Evolutionary conservation across 805 yeast species (phyloP).

Genomic region (Ogataea populi-albae): DNA sequence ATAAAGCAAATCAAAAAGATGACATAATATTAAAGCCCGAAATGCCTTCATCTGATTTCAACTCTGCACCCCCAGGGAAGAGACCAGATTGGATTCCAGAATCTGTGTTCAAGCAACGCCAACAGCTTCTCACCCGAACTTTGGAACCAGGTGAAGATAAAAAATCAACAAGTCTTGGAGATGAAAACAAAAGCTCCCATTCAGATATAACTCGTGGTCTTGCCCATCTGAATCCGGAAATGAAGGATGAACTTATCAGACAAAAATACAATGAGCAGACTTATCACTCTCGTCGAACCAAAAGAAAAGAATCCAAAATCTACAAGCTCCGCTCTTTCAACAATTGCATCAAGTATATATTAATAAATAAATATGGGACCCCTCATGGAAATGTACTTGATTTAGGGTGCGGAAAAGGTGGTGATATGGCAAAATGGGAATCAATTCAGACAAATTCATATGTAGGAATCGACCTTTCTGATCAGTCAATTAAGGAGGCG

Average conservation of each 20-base stretch:
- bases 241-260: conserved; percentile 65
- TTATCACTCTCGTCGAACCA: conserved; percentile 55
- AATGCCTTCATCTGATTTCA: no score
- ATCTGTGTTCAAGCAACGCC: conserved; percentile 24
- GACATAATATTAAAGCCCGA: no score
- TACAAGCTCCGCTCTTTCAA: conserved; percentile 85
- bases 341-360: conserved; percentile 84
- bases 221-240: conserved; percentile 31
- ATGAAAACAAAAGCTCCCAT: no score
- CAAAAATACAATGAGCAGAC: conserved; percentile 86
- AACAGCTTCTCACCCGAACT: conserved; percentile 16
- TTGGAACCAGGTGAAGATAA: no score
- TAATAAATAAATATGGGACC: conserved; percentile 66
- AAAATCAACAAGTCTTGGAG: no score
- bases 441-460: conserved; percentile 69
- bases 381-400: conserved; percentile 66
- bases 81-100: conserved; percentile 37
- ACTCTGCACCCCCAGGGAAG: conserved; percentile 2
- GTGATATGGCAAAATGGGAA: conserved; percentile 89
- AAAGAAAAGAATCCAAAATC: conserved; percentile 76
- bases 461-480: conserved; percentile 90
- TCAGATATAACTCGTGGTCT: no score
- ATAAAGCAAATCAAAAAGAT: no score
- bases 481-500: conserved; percentile 84
- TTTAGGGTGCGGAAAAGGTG: conserved; percentile 97